phyloP scores from a whole-genome alignment of 2,329 filamentous ascomycete species.

The Rhynchosporium graminicola region DNA sequence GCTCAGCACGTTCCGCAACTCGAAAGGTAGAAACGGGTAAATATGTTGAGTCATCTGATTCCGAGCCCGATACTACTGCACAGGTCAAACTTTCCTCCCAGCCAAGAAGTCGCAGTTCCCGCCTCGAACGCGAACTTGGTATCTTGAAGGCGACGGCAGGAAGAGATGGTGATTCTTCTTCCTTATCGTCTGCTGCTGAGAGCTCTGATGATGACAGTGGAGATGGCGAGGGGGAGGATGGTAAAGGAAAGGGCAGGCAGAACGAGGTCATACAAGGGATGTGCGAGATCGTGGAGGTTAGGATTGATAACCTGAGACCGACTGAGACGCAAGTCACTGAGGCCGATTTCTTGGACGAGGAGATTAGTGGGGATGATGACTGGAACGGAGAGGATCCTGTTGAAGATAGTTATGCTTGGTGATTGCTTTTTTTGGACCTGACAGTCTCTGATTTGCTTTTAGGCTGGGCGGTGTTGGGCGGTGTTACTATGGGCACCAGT shows the following conservation, averaged over 20 bases:
- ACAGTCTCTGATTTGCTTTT: not conserved
- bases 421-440: not conserved
- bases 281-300: constrained; percentile 69
- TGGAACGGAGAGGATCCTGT: constrained; percentile 45
- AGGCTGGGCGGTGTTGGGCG: not conserved
- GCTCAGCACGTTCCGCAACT: constrained; percentile 28
- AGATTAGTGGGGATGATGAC: constrained; percentile 57
- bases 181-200: constrained; percentile 13
- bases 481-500: not conserved
- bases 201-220: constrained; percentile 25
- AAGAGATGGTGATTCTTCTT: constrained; percentile 23
- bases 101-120: constrained; percentile 14
- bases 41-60: constrained; percentile 36
- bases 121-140: constrained; percentile 33
- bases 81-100: constrained; percentile 13
- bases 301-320: constrained; percentile 75
- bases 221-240: constrained; percentile 23
- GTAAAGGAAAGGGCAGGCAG: constrained; percentile 32
- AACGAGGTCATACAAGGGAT: constrained; percentile 61
- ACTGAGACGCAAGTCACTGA: constrained; percentile 68
- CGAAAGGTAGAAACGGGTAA: constrained; percentile 25
- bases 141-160: constrained; percentile 37
- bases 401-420: constrained; percentile 35
- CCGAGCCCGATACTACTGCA: constrained; percentile 25
- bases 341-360: constrained; percentile 67